Base-by-base conservation (phyloP, 2,329 filamentous ascomycete genomes). In the Trichoderma pleuroti region DNA sequence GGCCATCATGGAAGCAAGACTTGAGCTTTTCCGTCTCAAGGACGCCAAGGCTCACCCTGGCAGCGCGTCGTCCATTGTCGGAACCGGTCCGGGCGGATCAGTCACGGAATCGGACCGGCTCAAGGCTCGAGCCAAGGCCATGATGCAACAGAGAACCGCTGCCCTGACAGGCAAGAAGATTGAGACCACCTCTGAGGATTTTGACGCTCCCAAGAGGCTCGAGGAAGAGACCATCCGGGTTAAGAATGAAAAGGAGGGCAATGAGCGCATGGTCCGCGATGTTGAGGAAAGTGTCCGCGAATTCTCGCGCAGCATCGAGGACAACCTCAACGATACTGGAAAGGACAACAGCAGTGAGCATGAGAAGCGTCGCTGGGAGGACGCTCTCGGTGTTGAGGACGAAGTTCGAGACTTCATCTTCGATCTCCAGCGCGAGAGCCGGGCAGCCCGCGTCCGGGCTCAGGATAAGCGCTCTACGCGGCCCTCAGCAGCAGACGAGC, bases 351-450 rank as follows among this genome's bases (percentile, higher is more conserved):
- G 90, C 4, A 93, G 90, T 73, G 93, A 98, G 81, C 94, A 98
- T 78, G 96, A 99, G 83, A 91, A 89, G 76, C 90, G 96, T 72
- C 89, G 96, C 72, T 99, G 96, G 96, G 94, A 99, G 76, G 96
- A 99, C 81, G 96, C 90, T 11, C 86, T 99, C 46, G 96, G 96
- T 32, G 96, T 99, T 32, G 96, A 99, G 78, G 95, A 99, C 77
- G 94, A 97, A 77, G 92, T 98, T 72, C 93, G 94, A 77, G 96
- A 99, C 78, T 98, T 99, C 81, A 99, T 99, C 79, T 98, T 96
- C 78, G 96, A 98, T 75, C 84, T 99, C 67, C 94, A 98, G 79
- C 90, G 95, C 72, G 92, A 91, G 73, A 97, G 93, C 79, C 90
- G 94, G 74, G 87, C 93, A 73, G 86, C 93, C 67, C 90, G 91